Evolutionary conservation across 352 stramenopile genomes (phyloP).

Genomic region (Plasmopara viticola): DNA sequence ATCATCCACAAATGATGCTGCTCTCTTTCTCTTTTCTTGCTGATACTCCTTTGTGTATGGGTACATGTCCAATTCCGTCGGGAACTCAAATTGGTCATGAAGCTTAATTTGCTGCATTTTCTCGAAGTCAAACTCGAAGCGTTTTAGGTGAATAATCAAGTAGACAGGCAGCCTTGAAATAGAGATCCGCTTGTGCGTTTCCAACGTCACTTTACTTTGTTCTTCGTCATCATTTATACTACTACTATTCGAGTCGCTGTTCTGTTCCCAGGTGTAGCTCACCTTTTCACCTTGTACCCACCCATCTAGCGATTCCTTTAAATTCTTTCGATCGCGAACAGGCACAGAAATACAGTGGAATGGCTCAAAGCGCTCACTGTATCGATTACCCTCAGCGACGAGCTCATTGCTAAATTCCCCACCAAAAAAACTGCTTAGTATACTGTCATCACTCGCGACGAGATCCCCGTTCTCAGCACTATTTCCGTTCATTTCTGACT

Average conservation of each 20-base stretch:
- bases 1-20: constrained; percentile 20
- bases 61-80: constrained; percentile 84
- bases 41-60: constrained; percentile 86
- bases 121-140: constrained; percentile 94
- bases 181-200: constrained; percentile 87
- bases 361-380: constrained; percentile 85
- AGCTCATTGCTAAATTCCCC: constrained; percentile 91
- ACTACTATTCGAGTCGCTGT: constrained; percentile 15
- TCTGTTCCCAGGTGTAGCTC: constrained; percentile 86
- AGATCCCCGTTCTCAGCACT: constrained; percentile 21
- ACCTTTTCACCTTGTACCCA: constrained; percentile 89
- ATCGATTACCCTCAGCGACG: constrained; percentile 76
- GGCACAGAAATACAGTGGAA: constrained; percentile 90
- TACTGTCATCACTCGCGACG: constrained; percentile 55
- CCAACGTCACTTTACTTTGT: constrained; percentile 72
- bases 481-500: constrained; percentile 86
- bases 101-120: constrained; percentile 92
- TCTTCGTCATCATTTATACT: constrained; percentile 23
- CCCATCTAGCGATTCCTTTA: constrained; percentile 79
- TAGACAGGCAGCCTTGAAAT: constrained; percentile 85
- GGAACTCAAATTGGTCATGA: constrained; percentile 92
- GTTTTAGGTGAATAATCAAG: constrained; percentile 92
- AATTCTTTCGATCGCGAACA: constrained; percentile 80
- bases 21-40: constrained; percentile 44
- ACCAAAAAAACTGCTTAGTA: constrained; percentile 84